Evolutionary conservation across 2,329 filamentous ascomycete genomes (phyloP), one percentile per base, ranked within the genome.

Genomic region (Ceratocystis albifundus): DNA sequence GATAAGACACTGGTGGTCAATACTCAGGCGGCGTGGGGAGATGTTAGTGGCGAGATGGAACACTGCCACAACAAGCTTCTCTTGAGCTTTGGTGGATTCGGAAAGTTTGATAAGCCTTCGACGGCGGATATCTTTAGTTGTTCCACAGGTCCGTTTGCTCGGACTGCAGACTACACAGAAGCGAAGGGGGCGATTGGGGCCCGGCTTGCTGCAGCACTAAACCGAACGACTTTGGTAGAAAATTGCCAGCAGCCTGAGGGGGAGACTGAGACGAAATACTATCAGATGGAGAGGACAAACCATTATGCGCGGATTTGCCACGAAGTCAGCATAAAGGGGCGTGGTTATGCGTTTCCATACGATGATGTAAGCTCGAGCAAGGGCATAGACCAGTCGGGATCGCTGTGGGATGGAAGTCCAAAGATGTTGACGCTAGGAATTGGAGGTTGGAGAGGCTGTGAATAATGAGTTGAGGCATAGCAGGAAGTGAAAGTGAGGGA

Each of bases 171-270:
- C 46, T 77, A 78, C 65, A 72, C 74, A 1, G 76, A 76, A 62
- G 75, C 79, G 71, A 78, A 80, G 72, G 81, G 83, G 68, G 85
- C 85, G 50, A 82, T 92, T 66, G 85, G 86, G 7, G 88, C 90
- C 0, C 80, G 89, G n/a, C 76, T 94, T 15, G 82, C 87, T 0
- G 89, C 89, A 0, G 88, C 87, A 0, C 83, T 93, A 71, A 90
- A 92, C 75, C 81, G 89, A 25, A 85, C 82, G 44, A 92, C 87
- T 10, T 75, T 94, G 68, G 75, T 88, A 62, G 72, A 75, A 22
- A 76, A 81, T 70, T 65, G 73, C n/a, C 71, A 72, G 69, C 84
- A 82, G 75, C 84, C 82, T 15, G 77, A 81, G 65, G 77, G 77
- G 63, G 81, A 83, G 72, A 69, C 71, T 0, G 74, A 80, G 1